A percentile compares a stretch with the other conserved stretches of the same genome.
Evolutionary conservation across 2,329 filamentous ascomycete genomes (phyloP).

Genomic region (Raffaelea albimanens): DNA sequence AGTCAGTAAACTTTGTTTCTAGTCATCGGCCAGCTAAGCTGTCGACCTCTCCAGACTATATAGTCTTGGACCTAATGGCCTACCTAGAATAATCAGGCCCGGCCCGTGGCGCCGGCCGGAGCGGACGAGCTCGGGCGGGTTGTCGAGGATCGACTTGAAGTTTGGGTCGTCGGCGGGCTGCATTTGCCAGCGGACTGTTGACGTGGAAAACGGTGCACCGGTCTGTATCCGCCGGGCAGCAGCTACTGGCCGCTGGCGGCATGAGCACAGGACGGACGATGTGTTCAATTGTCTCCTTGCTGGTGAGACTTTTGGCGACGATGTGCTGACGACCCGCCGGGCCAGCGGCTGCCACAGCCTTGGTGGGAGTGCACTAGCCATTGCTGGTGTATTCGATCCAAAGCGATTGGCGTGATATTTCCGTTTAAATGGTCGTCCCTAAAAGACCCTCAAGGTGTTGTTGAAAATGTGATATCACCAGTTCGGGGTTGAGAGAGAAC

Average conservation of each 20-base stretch:
- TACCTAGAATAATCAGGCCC: slow-evolving; percentile 70
- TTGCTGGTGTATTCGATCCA: no score
- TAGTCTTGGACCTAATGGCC: no score
- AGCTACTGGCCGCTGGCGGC: no score
- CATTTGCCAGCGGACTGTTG: no score
- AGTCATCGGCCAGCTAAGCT: neutral
- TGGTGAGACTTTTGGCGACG: neutral
- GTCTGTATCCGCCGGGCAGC: neutral
- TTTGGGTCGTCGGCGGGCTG: slow-evolving; percentile 63
- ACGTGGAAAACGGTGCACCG: neutral
- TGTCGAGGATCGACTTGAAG: slow-evolving; percentile 81
- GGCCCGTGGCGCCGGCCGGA: slow-evolving; percentile 64
- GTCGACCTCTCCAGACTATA: slow-evolving; percentile 3
- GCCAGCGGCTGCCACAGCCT: slow-evolving; percentile 3
- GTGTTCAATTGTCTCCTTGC: no score
- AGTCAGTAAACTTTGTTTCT: neutral
- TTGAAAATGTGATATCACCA: no score
- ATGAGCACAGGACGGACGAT: no score
- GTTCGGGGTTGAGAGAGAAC: no score
- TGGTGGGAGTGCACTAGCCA: neutral
- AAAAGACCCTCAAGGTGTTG: no score
- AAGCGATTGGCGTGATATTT: no score
- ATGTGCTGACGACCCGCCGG: neutral
- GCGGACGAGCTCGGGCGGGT: slow-evolving; percentile 71
- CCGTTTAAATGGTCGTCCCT: no score